Percentiles rank a stretch among this genome's conserved stretches.
Evolutionary conservation across 2,329 filamentous ascomycete species (phyloP).

Genomic region (Fusarium sp.): DNA sequence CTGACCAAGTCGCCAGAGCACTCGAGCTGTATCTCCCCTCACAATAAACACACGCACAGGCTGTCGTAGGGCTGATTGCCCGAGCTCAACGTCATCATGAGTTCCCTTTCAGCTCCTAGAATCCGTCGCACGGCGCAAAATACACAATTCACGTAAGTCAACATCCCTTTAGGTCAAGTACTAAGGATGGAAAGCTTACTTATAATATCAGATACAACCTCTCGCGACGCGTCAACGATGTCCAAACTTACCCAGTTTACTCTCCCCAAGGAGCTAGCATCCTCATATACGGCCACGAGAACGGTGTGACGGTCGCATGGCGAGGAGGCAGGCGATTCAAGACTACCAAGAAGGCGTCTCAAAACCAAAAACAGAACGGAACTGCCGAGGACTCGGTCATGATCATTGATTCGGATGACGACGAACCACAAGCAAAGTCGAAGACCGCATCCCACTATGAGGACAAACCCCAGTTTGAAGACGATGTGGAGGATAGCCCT

Average conservation of each 20-base stretch:
- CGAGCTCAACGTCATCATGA: conserved; percentile 51
- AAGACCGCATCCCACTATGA: conserved; percentile 55
- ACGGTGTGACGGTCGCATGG: conserved; percentile 73
- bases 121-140: conserved; percentile 64
- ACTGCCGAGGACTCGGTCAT: conserved; percentile 67
- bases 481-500: conserved; percentile 61
- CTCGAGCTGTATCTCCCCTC: background rate
- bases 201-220: conserved; percentile 67
- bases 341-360: conserved; percentile 53
- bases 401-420: conserved; percentile 74
- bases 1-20: background rate
- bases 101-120: conserved; percentile 54
- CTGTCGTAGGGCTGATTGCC: conserved; percentile 41
- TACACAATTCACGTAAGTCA: conserved; percentile 62
- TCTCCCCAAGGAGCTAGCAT: conserved; percentile 75
- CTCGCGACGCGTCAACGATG: conserved; percentile 68
- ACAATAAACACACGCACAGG: background rate
- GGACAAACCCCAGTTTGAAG: conserved; percentile 72
- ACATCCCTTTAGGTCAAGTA: background rate
- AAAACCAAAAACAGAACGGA: conserved; percentile 66
- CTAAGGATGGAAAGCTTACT: conserved; percentile 3
- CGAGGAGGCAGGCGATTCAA: conserved; percentile 73
- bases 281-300: conserved; percentile 73
- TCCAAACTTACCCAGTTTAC: conserved; percentile 71
- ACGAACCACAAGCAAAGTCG: conserved; percentile 58